Base-by-base conservation (phyloP, 2,329 filamentous ascomycete genomes). In the Keithomyces neogunnii region DNA sequence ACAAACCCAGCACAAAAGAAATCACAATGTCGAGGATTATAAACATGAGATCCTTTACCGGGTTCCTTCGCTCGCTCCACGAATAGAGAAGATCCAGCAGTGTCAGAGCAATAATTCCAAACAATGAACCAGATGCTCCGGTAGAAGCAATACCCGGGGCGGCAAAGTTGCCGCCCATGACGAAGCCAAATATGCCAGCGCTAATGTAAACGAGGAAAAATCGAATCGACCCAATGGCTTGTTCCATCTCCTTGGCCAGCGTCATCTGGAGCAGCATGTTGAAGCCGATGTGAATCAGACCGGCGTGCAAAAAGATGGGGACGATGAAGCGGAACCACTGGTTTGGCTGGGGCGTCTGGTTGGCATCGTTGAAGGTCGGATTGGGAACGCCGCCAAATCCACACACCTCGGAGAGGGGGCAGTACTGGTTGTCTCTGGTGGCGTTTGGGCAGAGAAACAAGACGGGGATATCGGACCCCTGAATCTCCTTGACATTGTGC, bases 321-420 rank as follows among this genome's bases (percentile, higher is more conserved):
- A 86, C 73, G 63, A 99, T 96, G 73, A 99, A 97, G 54, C 93
- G 87, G 70, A 81, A 99, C 93, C 93, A 99, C 67, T 99, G 93
- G 64, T 97, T 84, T 0, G 93, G 93, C 54, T 81, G 77, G 2
- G 85, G 76, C 8, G 56, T 70, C 60, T 79, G 73, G 50, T 72
- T 59, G 31, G 66, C 63, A 51, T 76, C 64, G 50, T 84, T 75
- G 59, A 82, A 77, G 2, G 73, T 63, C 7, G 88, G 86, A 56
- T 90, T 80, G 0, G 83, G 84, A 5, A 90, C 54, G 53, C 86
- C 86, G 52, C 77, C 77, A 62, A 96, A 93, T 31, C 91, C 91
- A 67, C 93, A 99, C 13, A 95, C 77, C 13, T 92, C 73, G 8
- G 82, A 85, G 8, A 99, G 78, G 0, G 82, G 76, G 69, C 93